Conservation (phyloP, 2,329 filamentous ascomycete species). For the Hypoxylon sp. region DNA sequence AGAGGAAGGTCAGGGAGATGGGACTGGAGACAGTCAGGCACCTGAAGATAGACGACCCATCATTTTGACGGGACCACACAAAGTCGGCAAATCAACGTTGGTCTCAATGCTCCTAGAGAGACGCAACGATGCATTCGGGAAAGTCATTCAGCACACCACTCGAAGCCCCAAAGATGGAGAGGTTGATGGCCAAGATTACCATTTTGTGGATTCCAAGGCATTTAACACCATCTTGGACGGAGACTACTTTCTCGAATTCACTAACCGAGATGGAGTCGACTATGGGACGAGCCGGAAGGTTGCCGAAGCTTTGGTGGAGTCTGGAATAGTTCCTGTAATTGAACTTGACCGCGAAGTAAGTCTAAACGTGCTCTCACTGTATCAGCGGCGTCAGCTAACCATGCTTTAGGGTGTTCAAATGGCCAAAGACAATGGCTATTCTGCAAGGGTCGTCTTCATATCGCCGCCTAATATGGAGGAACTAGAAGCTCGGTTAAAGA, state of each 20-base stretch:
- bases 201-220: constrained; percentile 69
- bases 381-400: not conserved
- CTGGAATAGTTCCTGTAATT: constrained; percentile 73
- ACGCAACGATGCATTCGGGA: constrained; percentile 75
- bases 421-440: constrained; percentile 70
- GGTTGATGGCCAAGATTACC: constrained; percentile 65
- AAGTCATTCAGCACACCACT: constrained; percentile 69
- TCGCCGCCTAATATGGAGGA: constrained; percentile 59
- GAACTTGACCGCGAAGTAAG: constrained; percentile 68
- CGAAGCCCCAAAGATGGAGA: constrained; percentile 66
- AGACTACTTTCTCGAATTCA: constrained; percentile 72
- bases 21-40: constrained; percentile 49
- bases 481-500: constrained; percentile 60
- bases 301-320: constrained; percentile 66
- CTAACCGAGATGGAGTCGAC: constrained; percentile 63
- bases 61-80: constrained; percentile 76
- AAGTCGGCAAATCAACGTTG: constrained; percentile 74
- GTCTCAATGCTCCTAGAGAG: constrained; percentile 73
- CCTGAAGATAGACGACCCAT: constrained; percentile 69
- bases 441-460: constrained; percentile 69
- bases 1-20: constrained; percentile 56
- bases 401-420: constrained; percentile 67
- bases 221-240: constrained; percentile 72
- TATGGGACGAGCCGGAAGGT: constrained; percentile 71
- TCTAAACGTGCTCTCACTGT: constrained; percentile 6